phyloP scores from a whole-genome alignment of 331 rosid genomes.

The Pyrus hybrid region DNA sequence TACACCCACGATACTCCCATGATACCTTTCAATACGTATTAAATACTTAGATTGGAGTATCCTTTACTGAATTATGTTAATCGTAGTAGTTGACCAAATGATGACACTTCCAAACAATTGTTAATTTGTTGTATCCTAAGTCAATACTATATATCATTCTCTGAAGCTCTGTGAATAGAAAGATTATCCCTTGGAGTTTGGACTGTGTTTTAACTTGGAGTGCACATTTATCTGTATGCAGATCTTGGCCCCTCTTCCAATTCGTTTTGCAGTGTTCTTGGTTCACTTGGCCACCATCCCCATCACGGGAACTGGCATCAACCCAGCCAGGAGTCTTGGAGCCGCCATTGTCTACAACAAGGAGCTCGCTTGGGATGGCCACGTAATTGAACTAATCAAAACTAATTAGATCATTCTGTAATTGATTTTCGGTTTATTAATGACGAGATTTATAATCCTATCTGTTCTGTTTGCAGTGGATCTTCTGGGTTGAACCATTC shows the following conservation, averaged over 20 bases:
- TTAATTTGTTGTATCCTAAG: neutral
- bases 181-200: neutral
- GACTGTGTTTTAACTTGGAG: neutral
- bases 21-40: neutral
- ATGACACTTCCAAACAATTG: neutral
- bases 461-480: constrained; percentile 51
- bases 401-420: neutral
- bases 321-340: constrained; percentile 95
- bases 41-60: too few relatives aligned
- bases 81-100: neutral
- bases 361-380: constrained; percentile 72
- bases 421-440: neutral
- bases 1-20: too few relatives aligned
- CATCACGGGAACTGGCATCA: constrained; percentile 85
- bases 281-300: constrained; percentile 98
- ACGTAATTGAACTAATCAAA: constrained; percentile 18
- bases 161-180: neutral
- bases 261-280: constrained; percentile 91
- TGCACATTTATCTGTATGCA: constrained; percentile 1
- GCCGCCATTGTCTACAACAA: constrained; percentile 82
- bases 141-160: neutral
- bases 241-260: constrained; percentile 95
- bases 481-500: constrained; percentile 98
- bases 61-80: too few relatives aligned
- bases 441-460: neutral